Evolutionary conservation across 2,329 filamentous ascomycete genomes (phyloP), one percentile per base, ranked within the genome.

Genomic region (Xylariaceae sp.): DNA sequence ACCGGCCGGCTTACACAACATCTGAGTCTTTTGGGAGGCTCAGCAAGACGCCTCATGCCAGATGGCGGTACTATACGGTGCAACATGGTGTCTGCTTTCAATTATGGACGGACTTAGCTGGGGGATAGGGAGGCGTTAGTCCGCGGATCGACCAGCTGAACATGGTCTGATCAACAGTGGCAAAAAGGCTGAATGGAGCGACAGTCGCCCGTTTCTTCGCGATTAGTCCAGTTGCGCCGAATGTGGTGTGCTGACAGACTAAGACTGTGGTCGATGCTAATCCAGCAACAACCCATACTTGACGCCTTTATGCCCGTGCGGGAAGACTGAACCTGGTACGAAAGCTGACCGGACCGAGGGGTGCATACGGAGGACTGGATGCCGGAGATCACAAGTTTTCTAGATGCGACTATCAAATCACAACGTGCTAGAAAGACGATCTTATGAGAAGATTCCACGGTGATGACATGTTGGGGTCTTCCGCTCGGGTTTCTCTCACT

Each of bases 181-280:
- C 13, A 17, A 35, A 15, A 15, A 34, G 37, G 35, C 15, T 30
- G 51, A 18, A 45, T 45, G 47, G 34, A 17, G 23, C 49, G 49
- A 49, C 35, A 49, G 47, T 51, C 18, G 49, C 53, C 55, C 44
- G 52, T 51, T 55, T n/a, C 52, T 53, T 39, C 55, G 53, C 51
- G 44, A 51, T 17, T 52, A 44, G 49, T 56, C 61, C 58, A 58
- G 61, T 59, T 55, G 61, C 60, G 42, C 61, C 51, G 57, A 13
- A 49, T 35, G 44, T 9, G 45, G 51, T 44, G 42, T 50, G 51
- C 42, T 30, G 42, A 23, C 23, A 51, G 17, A 55, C 45, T 44
- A 35, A n/a, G 10, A 49, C 5, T 42, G 11, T 42, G 37, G 37
- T 30, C 23, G 23, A 30, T 30, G 23, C 23, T 30, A 30, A 5